Base-by-base conservation (phyloP, 2,329 filamentous ascomycete genomes). In the Leptographium galeiforme region DNA sequence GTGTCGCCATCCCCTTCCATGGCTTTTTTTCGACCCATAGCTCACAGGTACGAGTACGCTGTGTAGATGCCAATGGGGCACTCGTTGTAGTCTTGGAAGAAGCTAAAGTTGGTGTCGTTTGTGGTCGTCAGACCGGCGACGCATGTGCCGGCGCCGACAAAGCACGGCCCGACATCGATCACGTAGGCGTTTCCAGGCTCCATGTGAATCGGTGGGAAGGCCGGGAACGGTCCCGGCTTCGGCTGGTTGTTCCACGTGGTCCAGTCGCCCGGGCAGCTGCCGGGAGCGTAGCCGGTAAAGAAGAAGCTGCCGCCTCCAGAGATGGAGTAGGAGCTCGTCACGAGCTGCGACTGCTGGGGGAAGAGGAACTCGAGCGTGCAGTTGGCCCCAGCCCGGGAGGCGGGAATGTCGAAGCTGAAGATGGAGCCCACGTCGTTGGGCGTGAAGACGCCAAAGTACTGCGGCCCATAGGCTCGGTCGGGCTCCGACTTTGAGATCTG, bases 281-380 rank as follows among this genome's bases (percentile, higher is more conserved):
- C 64, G 0, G 63, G 57, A 30, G 59, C 53, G 36, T 32, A 52
- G 44, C 51, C 51, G n/a, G 55, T 60, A 57, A 67, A 66, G 52
- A 60, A 53, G 57, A 68, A 66, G 13, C 57, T 66, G 11, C 73
- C 73, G 2, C 61, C 61, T 14, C 68, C 67, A 4, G 62, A 58
- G 52, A 68, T 62, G n/a, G 52, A 61, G 61, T 59, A 73, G 32
- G 48, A 58, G 44, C 67, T 68, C 4, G 64, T 67, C 40, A 57
- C 56, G 8, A 71, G 63, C 57, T 67, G 63, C 16, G 59, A 55
- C 57, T 58, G 60, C 25, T 53, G 55, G 0, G 73, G 73, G 56
- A 75, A 66, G 40, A 71, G 61, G 63, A 77, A 74, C 54, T 70
- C 63, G n/a, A 75, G 61, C 6, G 67, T 71, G 65, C 74, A 76